A percentile compares a stretch with the other conserved stretches of the same genome.
Evolutionary conservation across 768 basidiomycete species (phyloP).

Genomic region (Piloderma croceum): DNA sequence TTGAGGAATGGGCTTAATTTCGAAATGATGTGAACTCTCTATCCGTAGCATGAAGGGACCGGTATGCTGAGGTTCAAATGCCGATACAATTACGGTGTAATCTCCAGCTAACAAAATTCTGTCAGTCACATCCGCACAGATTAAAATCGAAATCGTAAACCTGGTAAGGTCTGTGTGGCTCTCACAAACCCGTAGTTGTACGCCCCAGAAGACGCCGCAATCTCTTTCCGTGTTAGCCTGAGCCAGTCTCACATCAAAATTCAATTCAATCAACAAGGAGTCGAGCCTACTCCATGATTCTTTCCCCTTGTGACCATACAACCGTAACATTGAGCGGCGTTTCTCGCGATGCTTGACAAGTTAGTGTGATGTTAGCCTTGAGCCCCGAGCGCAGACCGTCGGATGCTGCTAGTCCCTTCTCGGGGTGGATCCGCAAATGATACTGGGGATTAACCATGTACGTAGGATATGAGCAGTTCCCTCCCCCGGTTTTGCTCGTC

Average conservation of each 20-base stretch:
- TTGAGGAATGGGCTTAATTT: constrained; percentile 60
- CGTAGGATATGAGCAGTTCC: constrained; percentile 72
- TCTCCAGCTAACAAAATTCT: constrained; percentile 59
- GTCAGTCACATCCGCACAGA: constrained; percentile 1
- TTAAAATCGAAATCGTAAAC: constrained; percentile 24
- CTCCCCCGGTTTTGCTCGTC: constrained; percentile 71
- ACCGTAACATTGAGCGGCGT: constrained; percentile 68
- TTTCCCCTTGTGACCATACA: constrained; percentile 70
- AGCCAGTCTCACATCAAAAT: background rate
- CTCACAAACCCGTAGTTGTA: constrained; percentile 77
- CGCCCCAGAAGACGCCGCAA: constrained; percentile 68
- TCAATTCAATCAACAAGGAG: background rate
- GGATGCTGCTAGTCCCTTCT: constrained; percentile 5
- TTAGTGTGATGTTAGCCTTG: constrained; percentile 29
- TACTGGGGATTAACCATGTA: constrained; percentile 94
- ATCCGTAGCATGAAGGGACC: constrained; percentile 63
- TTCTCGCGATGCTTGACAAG: constrained; percentile 53
- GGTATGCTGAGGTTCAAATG: constrained; percentile 69
- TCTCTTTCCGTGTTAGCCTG: constrained; percentile 60
- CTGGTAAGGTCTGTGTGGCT: constrained; percentile 47
- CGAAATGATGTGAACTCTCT: constrained; percentile 56
- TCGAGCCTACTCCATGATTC: constrained; percentile 65
- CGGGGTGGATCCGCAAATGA: constrained; percentile 51
- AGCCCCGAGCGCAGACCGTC: background rate
- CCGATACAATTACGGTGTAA: constrained; percentile 80